phyloP scores from a whole-genome alignment of 257 asterid genomes.

The Linderniella brevidens region DNA sequence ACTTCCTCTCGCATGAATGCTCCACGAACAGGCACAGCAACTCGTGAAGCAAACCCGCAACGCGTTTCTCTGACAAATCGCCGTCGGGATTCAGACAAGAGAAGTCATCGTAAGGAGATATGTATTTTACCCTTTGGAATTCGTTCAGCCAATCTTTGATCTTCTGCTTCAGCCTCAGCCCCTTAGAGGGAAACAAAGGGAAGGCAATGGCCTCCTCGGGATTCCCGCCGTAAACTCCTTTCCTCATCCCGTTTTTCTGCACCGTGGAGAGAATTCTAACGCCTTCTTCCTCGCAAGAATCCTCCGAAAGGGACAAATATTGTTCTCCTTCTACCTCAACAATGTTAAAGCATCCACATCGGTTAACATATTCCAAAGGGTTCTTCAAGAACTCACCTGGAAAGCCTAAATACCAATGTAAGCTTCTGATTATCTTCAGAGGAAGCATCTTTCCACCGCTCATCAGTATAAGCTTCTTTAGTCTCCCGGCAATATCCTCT shows the following conservation, averaged over 20 bases:
- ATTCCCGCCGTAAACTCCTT: constrained; percentile 37
- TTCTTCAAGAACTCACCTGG: constrained; percentile 45
- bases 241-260: constrained; percentile 48
- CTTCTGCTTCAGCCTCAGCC: constrained; percentile 59
- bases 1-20: constrained; percentile 70
- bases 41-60: constrained; percentile 76
- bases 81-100: constrained; percentile 32
- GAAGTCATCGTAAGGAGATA: constrained; percentile 56
- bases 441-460: constrained; percentile 56
- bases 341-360: constrained; percentile 22
- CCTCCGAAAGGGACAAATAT: constrained; percentile 32
- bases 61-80: constrained; percentile 68
- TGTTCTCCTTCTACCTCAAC: constrained; percentile 60
- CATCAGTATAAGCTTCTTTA: constrained; percentile 59
- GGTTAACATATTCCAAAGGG: constrained; percentile 29
- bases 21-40: constrained; percentile 66
- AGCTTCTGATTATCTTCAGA: constrained; percentile 46
- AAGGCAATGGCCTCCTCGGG: constrained; percentile 38
- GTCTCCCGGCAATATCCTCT: constrained; percentile 42
- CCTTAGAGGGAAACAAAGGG: constrained; percentile 71
- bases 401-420: constrained; percentile 68
- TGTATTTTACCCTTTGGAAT: constrained; percentile 58
- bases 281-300: constrained; percentile 8
- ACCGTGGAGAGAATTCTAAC: constrained; percentile 24
- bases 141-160: constrained; percentile 58